phyloP scores from a whole-genome alignment of 768 basidiomycete genomes.

The Amanita muscaria region DNA sequence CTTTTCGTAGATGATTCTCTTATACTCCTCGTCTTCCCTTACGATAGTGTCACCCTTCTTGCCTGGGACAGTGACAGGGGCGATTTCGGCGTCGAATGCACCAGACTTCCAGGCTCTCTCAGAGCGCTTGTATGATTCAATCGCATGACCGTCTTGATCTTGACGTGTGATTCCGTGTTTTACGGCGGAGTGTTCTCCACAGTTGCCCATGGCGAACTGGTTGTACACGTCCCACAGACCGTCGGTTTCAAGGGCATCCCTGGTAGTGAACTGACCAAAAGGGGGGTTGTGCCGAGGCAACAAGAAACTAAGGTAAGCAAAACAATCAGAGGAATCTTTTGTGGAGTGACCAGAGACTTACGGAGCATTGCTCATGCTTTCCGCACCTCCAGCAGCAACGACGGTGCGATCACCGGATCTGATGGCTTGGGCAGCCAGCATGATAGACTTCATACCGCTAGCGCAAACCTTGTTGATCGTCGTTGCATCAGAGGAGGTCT shows the following conservation, averaged over 20 bases:
- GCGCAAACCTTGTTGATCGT: constrained; percentile 99
- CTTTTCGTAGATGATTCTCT: constrained; percentile 92
- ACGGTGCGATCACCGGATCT: constrained; percentile 77
- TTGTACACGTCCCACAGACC: constrained; percentile 98
- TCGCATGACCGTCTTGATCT: constrained; percentile 82
- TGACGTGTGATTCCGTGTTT: constrained; percentile 82
- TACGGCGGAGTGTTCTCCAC: constrained; percentile 78
- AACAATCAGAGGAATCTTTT: constrained; percentile 8
- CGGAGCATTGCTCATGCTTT: constrained; percentile 99
- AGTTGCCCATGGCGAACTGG: constrained; percentile 97
- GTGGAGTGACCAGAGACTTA: too few relatives aligned
- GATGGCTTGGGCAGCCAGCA: constrained; percentile 88
- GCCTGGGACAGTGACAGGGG: constrained; percentile 83
- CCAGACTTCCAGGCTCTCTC: constrained; percentile 86
- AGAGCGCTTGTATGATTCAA: constrained; percentile 92
- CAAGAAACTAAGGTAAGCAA: constrained; percentile 50
- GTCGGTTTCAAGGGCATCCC: constrained; percentile 84
- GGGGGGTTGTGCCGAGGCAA: constrained; percentile 70
- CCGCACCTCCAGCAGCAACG: constrained; percentile 95
- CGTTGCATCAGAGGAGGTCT: constrained; percentile 83
- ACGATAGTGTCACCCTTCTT: constrained; percentile 91
- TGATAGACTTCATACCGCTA: constrained; percentile 92
- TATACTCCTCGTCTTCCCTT: constrained; percentile 96
- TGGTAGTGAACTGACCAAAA: constrained; percentile 85
- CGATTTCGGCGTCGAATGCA: constrained; percentile 80